phyloP scores from a whole-genome alignment of 179 eudicot species.

The Pouteria campechiana region DNA sequence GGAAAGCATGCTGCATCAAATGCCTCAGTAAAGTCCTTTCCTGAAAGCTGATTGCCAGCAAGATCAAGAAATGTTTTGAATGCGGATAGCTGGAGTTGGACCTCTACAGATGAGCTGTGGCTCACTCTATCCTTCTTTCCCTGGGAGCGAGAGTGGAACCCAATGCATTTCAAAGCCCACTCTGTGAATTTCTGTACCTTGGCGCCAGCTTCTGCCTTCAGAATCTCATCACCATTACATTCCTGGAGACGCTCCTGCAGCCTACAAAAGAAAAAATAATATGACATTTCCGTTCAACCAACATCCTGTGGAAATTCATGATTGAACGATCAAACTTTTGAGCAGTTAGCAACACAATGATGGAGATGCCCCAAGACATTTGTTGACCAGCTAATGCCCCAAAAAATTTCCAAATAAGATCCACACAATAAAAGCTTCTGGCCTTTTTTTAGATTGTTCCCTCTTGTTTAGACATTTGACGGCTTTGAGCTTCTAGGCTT shows the following conservation, averaged over 20 bases:
- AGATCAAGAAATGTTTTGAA: constrained; percentile 85
- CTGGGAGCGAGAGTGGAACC: constrained; percentile 81
- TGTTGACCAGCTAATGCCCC: too few relatives aligned
- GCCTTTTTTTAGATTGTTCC: too few relatives aligned
- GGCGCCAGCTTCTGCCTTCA: constrained; percentile 96
- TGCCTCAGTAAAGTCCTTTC: constrained; percentile 94
- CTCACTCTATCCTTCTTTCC: constrained; percentile 47
- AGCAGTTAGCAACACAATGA: too few relatives aligned
- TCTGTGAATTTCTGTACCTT: constrained; percentile 97
- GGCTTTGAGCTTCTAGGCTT: too few relatives aligned
- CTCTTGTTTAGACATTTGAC: too few relatives aligned
- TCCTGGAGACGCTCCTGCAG: constrained; percentile 92
- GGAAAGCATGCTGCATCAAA: constrained; percentile 99
- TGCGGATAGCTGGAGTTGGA: constrained; percentile 82
- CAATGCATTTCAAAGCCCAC: constrained; percentile 97
- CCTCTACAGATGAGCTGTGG: constrained; percentile 55
- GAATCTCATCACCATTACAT: constrained; percentile 91
- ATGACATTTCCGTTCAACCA: too few relatives aligned
- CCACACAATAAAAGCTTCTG: too few relatives aligned
- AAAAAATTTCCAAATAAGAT: too few relatives aligned
- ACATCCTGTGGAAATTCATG: too few relatives aligned
- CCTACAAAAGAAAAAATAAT: constrained; percentile 21
- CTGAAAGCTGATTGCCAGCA: constrained; percentile 74
- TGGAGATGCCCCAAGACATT: too few relatives aligned
- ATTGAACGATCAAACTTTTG: too few relatives aligned